Percentiles rank a stretch among this genome's conserved stretches.
phyloP scores from a whole-genome alignment of 352 stramenopile genomes.

The Globisporangium parvum region DNA sequence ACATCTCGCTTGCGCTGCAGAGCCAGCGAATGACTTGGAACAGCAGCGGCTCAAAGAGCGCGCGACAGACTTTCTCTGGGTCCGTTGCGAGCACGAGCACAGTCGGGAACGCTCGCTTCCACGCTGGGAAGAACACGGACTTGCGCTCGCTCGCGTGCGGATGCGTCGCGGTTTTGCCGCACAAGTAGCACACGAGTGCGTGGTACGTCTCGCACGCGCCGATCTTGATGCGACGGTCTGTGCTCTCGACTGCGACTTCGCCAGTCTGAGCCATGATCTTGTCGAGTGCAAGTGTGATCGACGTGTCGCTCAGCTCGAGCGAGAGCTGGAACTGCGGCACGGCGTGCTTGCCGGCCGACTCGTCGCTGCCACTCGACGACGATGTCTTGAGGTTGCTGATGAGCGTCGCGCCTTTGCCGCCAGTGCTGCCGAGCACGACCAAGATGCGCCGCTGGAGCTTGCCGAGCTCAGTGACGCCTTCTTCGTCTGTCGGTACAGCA shows the following conservation, averaged over 20 bases:
- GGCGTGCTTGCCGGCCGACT: constrained; percentile 3
- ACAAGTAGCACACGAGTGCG: constrained; percentile 60
- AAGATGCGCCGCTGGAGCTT: constrained; percentile 63
- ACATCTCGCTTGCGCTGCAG: constrained; percentile 41
- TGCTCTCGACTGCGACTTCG: constrained; percentile 38
- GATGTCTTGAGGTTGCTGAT: constrained; percentile 28
- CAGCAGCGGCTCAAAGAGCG: constrained; percentile 65
- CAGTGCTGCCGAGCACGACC: constrained; percentile 44
- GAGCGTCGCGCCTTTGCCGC: constrained; percentile 36
- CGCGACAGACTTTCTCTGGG: constrained; percentile 59
- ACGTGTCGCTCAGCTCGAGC: constrained; percentile 36
- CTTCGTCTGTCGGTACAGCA: constrained; percentile 12
- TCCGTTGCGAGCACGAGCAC: constrained; percentile 60
- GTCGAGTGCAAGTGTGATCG: constrained; percentile 36
- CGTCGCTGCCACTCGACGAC: constrained; percentile 3
- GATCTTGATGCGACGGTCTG: constrained; percentile 54
- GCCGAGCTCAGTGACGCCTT: constrained; percentile 19
- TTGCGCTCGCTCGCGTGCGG: constrained; percentile 53
- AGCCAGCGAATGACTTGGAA: constrained; percentile 75
- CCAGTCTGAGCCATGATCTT: constrained; percentile 46
- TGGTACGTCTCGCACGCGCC: constrained; percentile 65
- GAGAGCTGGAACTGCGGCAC: constrained; percentile 28
- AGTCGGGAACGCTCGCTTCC: constrained; percentile 40
- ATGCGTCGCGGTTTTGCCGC: constrained; percentile 60
- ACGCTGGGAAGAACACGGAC: constrained; percentile 56